Conservation (phyloP, 495 filamentous ascomycete genomes). For the Chaetomium fimeti region DNA sequence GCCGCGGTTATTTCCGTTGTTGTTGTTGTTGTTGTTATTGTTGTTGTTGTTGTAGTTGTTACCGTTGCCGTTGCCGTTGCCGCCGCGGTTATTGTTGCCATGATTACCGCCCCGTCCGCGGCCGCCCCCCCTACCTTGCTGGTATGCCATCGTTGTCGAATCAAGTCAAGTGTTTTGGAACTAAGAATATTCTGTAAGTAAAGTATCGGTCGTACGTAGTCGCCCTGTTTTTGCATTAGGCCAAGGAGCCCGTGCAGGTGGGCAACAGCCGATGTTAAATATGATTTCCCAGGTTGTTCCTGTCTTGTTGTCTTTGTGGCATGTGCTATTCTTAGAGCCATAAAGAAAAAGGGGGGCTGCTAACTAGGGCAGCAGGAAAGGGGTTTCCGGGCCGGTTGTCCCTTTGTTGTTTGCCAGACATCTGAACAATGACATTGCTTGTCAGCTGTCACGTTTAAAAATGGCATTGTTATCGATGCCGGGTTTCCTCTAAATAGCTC, state of each 20-base stretch:
- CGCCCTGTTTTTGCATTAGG: not conserved
- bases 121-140: not conserved
- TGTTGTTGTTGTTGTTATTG: slow-evolving; percentile 15
- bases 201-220: not conserved
- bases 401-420: not conserved
- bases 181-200: not conserved
- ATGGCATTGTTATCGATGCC: not conserved
- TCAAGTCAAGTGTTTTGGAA: not conserved
- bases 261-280: not conserved
- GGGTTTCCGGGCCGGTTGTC: not conserved
- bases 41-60: slow-evolving; percentile 12
- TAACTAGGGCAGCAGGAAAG: not conserved
- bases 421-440: not conserved
- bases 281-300: not conserved
- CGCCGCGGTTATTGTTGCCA: not conserved
- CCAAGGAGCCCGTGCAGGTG: not conserved
- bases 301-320: not conserved
- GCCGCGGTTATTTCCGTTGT: slow-evolving; percentile 4
- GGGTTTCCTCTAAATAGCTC: no score
- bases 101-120: not conserved
- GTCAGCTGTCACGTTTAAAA: not conserved
- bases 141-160: not conserved
- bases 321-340: not conserved
- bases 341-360: not conserved
- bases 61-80: slow-evolving; percentile 7